A percentile compares a stretch with the other conserved stretches of the same genome.
phyloP scores from a whole-genome alignment of 2,329 filamentous ascomycete genomes.

The Verticillium alfalfae region DNA sequence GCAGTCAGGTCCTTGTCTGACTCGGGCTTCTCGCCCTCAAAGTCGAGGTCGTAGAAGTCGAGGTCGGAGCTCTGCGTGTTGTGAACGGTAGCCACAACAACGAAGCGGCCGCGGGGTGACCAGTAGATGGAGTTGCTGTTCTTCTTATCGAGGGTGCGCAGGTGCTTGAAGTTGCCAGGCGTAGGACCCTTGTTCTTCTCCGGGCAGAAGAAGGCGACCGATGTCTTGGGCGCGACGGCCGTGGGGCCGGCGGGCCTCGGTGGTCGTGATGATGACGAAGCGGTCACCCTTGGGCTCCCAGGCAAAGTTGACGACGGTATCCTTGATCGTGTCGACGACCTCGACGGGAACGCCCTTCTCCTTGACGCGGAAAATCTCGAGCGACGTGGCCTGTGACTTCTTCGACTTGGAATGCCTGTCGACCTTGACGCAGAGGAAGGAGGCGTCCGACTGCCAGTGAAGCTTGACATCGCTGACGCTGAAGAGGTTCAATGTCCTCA shows the following conservation, averaged over 20 bases:
- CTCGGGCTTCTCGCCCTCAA: conserved; percentile 93
- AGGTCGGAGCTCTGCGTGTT: conserved; percentile 92
- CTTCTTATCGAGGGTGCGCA: conserved; percentile 96
- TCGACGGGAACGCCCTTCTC: conserved; percentile 99
- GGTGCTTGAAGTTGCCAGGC: conserved; percentile 91
- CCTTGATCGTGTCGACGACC: conserved; percentile 95
- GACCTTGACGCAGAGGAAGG: conserved; percentile 97
- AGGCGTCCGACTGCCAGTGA: conserved; percentile 94
- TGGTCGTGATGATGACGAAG: conserved; percentile 94
- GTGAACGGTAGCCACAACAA: conserved; percentile 87
- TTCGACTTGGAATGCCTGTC: conserved; percentile 98
- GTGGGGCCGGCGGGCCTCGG: conserved; percentile 72
- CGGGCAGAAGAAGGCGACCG: conserved; percentile 92
- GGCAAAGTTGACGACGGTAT: conserved; percentile 98
- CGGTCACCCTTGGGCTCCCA: conserved; percentile 98
- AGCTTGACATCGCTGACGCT: conserved; percentile 97
- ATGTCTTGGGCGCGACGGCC: conserved; percentile 86
- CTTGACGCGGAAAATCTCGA: conserved; percentile 95
- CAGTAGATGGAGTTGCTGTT: conserved; percentile 99
- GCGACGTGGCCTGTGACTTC: conserved; percentile 93
- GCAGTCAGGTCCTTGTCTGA: conserved; percentile 90
- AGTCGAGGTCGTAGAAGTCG: conserved; percentile 97
- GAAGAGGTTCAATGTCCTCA: conserved; percentile 94
- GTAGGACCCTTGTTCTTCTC: conserved; percentile 82
- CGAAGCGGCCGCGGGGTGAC: conserved; percentile 92